A percentile compares a stretch with the other conserved stretches of the same genome.
These are phyloP conservation scores for Ajuga reptans DNA, from an alignment of 305 asterid genomes.

Conservation along the genomic window DNA sequence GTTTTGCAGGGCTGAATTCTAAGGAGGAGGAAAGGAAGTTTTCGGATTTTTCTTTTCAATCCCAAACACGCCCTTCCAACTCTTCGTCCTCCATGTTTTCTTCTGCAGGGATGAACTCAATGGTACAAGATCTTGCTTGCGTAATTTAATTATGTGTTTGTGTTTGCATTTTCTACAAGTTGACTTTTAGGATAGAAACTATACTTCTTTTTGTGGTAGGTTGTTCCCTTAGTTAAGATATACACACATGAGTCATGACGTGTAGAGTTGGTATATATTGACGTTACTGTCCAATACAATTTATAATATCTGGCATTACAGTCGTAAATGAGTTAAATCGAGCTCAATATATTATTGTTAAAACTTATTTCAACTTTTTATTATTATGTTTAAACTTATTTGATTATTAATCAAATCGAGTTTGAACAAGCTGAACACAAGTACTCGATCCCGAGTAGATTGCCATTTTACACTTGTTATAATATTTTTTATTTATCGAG, in stretches of 20 bases:
- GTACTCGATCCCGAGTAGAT: too few relatives aligned
- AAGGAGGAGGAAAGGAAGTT: conserved; percentile 35
- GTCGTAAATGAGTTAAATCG: too few relatives aligned
- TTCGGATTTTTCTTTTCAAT: conserved; percentile 55
- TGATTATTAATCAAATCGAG: too few relatives aligned
- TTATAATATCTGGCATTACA: too few relatives aligned
- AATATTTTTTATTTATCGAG: too few relatives aligned
- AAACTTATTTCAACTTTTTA: too few relatives aligned
- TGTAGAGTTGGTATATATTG: too few relatives aligned
- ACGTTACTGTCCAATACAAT: too few relatives aligned
- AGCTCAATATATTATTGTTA: too few relatives aligned
- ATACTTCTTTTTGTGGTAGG: background rate
- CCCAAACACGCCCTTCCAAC: conserved; percentile 33
- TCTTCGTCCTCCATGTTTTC: conserved; percentile 31
- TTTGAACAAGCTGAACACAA: too few relatives aligned
- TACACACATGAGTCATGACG: background rate
- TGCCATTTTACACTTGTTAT: too few relatives aligned
- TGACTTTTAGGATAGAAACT: background rate
- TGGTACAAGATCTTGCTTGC: conserved; percentile 22
- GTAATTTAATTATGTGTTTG: background rate
- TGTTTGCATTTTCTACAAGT: background rate
- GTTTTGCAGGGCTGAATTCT: conserved; percentile 29
- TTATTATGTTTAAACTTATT: too few relatives aligned
- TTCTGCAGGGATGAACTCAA: conserved; percentile 25
- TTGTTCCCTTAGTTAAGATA: background rate